These are phyloP conservation scores for Phytophthora niederhauseri DNA, from an alignment of 352 stramenopile genomes.

Conservation along the genomic window DNA sequence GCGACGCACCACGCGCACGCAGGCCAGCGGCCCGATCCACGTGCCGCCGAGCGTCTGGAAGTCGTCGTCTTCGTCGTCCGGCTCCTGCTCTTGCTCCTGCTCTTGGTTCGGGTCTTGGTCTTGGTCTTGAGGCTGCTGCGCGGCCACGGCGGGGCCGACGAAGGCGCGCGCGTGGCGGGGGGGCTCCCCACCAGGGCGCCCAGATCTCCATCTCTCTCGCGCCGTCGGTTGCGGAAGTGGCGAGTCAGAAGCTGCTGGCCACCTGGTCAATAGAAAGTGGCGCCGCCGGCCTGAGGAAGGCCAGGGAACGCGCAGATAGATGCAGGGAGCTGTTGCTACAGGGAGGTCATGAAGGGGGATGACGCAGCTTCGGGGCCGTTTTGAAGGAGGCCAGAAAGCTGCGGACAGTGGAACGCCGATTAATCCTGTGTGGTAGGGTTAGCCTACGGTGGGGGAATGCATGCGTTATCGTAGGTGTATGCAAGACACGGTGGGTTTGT, in stretches of 20 bases:
- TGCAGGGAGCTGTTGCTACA: neutral
- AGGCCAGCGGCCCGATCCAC: slow-evolving; percentile 27
- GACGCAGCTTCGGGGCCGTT: too few species aligned
- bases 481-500: neutral
- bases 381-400: neutral
- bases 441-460: too few species aligned
- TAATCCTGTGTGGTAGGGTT: neutral
- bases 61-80: neutral
- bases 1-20: slow-evolving; percentile 28
- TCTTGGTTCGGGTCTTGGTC: neutral
- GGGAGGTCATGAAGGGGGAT: neutral
- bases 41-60: neutral
- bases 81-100: neutral
- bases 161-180: slow-evolving; percentile 18
- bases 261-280: neutral
- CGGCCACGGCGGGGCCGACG: neutral
- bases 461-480: too few species aligned
- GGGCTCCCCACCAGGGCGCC: slow-evolving; percentile 30
- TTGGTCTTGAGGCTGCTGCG: neutral
- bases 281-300: neutral
- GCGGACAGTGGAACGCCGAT: neutral
- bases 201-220: slow-evolving; percentile 31
- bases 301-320: neutral
- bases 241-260: slow-evolving; percentile 3
- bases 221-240: neutral